phyloP scores from a whole-genome alignment of 345 rosid species.

The Rhodamnia rubescens region DNA sequence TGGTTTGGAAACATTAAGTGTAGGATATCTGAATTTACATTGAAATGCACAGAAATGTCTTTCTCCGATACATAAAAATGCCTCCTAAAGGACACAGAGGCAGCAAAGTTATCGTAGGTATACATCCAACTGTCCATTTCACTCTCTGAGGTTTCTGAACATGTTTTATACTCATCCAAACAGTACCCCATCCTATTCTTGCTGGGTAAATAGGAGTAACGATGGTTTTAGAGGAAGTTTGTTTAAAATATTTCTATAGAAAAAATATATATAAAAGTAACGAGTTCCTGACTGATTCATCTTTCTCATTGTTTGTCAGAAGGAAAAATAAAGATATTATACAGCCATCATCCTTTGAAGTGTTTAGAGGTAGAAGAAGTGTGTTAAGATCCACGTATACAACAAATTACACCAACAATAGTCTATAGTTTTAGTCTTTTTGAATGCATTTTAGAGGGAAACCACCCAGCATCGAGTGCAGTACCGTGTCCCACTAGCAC shows the following conservation, averaged over 20 bases:
- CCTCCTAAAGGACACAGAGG: not conserved
- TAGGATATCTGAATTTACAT: not conserved
- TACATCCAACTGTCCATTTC: not conserved
- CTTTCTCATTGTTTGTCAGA: not conserved
- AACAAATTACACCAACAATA: not conserved
- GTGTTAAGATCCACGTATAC: not conserved
- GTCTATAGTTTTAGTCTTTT: not conserved
- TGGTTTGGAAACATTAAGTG: not conserved
- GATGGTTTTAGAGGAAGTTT: not conserved
- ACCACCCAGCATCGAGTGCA: not conserved
- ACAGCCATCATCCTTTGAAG: not conserved
- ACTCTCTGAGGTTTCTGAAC: not conserved
- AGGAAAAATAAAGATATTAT: not conserved
- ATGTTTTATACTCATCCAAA: not conserved
- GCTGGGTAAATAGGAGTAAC: not conserved
- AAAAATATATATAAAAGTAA: not conserved
- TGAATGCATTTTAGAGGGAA: not conserved
- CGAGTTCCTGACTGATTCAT: not conserved
- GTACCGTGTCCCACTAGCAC: not conserved
- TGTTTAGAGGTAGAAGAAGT: not conserved
- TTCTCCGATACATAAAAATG: not conserved
- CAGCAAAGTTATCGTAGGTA: not conserved
- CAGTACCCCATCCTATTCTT: not conserved
- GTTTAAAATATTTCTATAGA: not conserved
- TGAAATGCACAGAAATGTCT: not conserved